These are phyloP conservation scores for Picea sitchensis DNA, from an alignment of 75 land plant genomes.

Conservation along the genomic window DNA sequence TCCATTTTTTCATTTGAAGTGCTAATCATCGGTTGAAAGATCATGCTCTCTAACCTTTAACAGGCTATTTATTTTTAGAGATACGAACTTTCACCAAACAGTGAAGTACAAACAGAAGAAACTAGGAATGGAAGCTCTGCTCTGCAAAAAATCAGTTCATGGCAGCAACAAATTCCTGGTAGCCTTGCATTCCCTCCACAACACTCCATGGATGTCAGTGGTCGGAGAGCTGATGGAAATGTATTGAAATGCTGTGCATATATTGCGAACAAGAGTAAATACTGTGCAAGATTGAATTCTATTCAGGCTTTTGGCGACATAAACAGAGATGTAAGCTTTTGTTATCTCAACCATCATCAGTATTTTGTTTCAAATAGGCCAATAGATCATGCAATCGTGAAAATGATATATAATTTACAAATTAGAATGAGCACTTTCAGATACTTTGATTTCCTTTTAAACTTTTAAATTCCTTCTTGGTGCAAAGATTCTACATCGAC, in stretches of 20 bases:
- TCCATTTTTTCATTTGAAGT: neutral
- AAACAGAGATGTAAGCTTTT: conserved; percentile 80
- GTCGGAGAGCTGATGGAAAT: conserved; percentile 14
- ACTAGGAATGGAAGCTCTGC: conserved; percentile 29
- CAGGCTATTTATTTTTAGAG: conserved; percentile 28
- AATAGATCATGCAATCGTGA: neutral
- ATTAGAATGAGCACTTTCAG: neutral
- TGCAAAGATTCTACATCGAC: neutral
- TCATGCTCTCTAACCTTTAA: conserved; percentile 6
- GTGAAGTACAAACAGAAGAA: conserved; percentile 36
- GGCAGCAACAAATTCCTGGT: conserved; percentile 35
- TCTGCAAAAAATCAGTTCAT: conserved; percentile 18
- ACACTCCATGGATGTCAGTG: conserved; percentile 15
- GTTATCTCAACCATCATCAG: conserved; percentile 1
- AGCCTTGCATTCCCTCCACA: conserved; percentile 29
- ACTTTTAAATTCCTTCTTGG: neutral
- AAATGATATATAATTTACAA: neutral
- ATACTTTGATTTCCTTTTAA: neutral
- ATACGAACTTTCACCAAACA: conserved; percentile 34
- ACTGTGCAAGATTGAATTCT: conserved; percentile 89
- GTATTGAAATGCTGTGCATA: conserved; percentile 85
- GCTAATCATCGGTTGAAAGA: neutral
- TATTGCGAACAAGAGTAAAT: conserved; percentile 67
- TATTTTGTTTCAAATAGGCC: neutral
- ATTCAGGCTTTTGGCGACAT: conserved; percentile 89